Conservation (phyloP, 768 basidiomycete genomes). For the Trametes cinnabarina region DNA sequence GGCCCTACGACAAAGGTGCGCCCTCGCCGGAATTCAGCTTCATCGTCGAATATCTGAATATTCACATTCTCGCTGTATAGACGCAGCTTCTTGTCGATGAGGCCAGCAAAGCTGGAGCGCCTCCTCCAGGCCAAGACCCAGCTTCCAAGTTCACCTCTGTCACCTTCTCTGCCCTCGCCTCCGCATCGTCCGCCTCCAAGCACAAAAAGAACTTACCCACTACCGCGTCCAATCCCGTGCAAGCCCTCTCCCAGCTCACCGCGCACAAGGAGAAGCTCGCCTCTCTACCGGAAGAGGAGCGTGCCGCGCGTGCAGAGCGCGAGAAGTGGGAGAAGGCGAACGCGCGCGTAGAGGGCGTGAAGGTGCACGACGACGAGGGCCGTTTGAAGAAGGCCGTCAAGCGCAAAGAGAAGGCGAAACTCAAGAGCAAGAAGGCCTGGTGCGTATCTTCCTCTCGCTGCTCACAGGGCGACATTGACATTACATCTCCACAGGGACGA, state of each 20-base stretch:
- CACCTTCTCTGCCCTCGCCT: constrained; percentile 63
- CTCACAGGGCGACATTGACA: no score
- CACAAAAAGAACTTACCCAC: constrained; percentile 62
- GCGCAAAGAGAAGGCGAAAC: constrained; percentile 87
- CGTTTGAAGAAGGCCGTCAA: constrained; percentile 92
- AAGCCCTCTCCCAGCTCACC: constrained; percentile 79
- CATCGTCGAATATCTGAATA: not conserved
- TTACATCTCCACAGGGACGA: no score
- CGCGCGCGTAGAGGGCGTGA: constrained; percentile 84
- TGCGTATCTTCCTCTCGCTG: constrained; percentile 36
- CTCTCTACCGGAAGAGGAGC: constrained; percentile 76
- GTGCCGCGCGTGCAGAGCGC: constrained; percentile 73
- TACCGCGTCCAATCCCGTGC: constrained; percentile 75
- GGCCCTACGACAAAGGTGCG: constrained; percentile 55
- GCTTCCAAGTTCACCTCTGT: constrained; percentile 56
- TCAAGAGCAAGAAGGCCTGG: constrained; percentile 84
- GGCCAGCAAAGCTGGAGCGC: constrained; percentile 26
- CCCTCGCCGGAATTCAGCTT: not conserved
- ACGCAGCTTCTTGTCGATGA: constrained; percentile 74
- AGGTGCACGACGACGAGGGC: constrained; percentile 83
- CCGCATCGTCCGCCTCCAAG: constrained; percentile 41
- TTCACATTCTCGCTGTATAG: constrained; percentile 34
- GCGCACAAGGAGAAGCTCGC: constrained; percentile 77
- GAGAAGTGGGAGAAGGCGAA: constrained; percentile 91
- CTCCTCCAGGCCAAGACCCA: constrained; percentile 31